Evolutionary conservation across 139 green algal species (phyloP).

Genomic region (Chlorella sp.): DNA sequence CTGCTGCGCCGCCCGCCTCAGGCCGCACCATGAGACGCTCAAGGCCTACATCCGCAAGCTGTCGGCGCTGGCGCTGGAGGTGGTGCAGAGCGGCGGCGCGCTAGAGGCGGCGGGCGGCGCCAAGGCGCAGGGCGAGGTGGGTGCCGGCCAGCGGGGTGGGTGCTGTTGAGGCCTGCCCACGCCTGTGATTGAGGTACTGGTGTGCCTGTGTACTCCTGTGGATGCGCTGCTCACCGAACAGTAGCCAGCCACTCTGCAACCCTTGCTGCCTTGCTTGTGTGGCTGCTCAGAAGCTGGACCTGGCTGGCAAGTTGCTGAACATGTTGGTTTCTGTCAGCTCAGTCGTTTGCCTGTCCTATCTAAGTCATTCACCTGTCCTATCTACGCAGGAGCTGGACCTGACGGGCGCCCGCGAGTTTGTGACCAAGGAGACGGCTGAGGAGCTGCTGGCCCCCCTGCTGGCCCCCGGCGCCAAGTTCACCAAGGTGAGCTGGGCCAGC

Average conservation of each 20-base stretch:
- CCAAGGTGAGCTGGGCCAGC: slow-evolving; percentile 48
- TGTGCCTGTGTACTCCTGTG: no score
- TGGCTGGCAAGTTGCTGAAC: no score
- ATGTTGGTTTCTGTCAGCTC: no score
- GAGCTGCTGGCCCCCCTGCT: slow-evolving; percentile 79
- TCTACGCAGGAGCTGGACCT: slow-evolving; percentile 75
- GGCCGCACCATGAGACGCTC: slow-evolving; percentile 52
- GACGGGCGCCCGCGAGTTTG: slow-evolving; percentile 86
- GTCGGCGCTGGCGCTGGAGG: slow-evolving; percentile 72
- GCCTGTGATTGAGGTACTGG: no score
- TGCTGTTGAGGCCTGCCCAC: no score
- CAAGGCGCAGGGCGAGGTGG: slow-evolving; percentile 24
- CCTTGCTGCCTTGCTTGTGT: no score
- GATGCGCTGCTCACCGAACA: no score
- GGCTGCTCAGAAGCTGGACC: no score
- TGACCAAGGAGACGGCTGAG: slow-evolving; percentile 77
- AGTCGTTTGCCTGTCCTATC: no score
- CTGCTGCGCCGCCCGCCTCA: neutral
- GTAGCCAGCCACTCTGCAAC: no score
- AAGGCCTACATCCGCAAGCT: slow-evolving; percentile 73
- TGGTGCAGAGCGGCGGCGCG: slow-evolving; percentile 41
- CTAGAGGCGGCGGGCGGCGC: slow-evolving; percentile 4
- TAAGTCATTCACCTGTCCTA: no score
- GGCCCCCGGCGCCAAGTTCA: slow-evolving; percentile 57
- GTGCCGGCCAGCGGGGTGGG: neutral